Conservation (phyloP, 495 filamentous ascomycete genomes). For the Terfezia boudieri region DNA sequence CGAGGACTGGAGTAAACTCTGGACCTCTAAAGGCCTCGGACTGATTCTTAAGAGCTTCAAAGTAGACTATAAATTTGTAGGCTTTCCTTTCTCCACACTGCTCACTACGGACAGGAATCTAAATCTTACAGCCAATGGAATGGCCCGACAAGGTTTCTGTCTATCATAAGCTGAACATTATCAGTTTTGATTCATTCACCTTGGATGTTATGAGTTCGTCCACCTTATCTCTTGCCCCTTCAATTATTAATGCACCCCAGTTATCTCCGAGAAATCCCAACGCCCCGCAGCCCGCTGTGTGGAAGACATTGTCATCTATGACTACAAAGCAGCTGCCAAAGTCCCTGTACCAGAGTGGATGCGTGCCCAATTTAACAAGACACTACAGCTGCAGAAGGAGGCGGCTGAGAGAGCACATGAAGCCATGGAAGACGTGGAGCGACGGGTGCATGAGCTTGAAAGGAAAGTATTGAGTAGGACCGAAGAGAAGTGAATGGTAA, state of each 20-base stretch:
- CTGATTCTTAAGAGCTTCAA: constrained; percentile 64
- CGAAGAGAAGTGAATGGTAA: constrained; percentile 6
- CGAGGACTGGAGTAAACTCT: constrained; percentile 46
- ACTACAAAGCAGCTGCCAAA: constrained; percentile 43
- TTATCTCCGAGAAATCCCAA: constrained; percentile 60
- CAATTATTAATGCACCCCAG: constrained; percentile 25
- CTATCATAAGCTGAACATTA: constrained; percentile 54
- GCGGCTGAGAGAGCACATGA: constrained; percentile 22
- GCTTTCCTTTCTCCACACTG: constrained; percentile 3
- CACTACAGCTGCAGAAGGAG: constrained; percentile 44
- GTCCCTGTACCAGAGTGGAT: constrained; percentile 42
- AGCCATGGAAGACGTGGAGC: constrained; percentile 11
- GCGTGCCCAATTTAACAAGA: constrained; percentile 37
- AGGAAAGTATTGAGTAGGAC: constrained; percentile 11
- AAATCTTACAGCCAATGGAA: constrained; percentile 46
- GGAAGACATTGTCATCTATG: constrained; percentile 71
- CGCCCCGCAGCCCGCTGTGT: constrained; percentile 54
- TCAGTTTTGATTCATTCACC: constrained; percentile 31
- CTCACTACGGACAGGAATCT: background rate
- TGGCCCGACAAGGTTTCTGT: constrained; percentile 74
- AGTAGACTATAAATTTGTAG: constrained; percentile 79
- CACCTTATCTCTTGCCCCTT: constrained; percentile 22
- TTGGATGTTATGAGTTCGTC: constrained; percentile 28
- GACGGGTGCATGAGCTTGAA: constrained; percentile 7
- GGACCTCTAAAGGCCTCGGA: constrained; percentile 41